Evolutionary conservation across 192 early-diverging fungal genomes (phyloP).

Genomic region (Backusella tarrabulga): DNA sequence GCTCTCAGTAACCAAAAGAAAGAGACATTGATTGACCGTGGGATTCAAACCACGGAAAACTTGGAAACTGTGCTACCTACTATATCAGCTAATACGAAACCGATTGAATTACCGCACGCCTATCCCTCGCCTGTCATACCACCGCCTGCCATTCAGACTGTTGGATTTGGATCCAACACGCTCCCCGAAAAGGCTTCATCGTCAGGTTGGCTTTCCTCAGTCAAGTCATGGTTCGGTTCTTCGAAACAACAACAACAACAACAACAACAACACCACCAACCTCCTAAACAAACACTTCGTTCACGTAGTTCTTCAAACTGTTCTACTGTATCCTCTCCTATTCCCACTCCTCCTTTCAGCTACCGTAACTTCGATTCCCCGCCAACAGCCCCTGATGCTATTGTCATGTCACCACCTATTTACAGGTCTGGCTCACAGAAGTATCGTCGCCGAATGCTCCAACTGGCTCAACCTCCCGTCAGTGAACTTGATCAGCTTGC

Average conservation of each 20-base stretch:
- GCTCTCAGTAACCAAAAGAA: background rate
- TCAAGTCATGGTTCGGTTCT: constrained; percentile 33
- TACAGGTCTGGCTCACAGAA: constrained; percentile 25
- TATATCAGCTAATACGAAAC: background rate
- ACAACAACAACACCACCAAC: constrained; percentile 1
- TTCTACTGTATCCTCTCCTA: constrained; percentile 7
- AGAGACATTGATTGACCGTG: background rate
- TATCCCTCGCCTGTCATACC: constrained; percentile 18
- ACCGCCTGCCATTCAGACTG: constrained; percentile 8
- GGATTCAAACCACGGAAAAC: constrained; percentile 2
- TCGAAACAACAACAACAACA: background rate
- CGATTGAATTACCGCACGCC: constrained; percentile 11
- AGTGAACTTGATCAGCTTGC: constrained; percentile 25
- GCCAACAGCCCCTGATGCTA: background rate
- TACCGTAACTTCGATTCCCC: constrained; percentile 21
- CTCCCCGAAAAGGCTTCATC: constrained; percentile 6
- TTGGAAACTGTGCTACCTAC: constrained; percentile 6
- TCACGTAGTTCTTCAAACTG: constrained; percentile 7
- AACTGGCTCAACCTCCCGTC: constrained; percentile 14
- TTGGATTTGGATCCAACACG: constrained; percentile 9
- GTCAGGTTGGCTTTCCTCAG: constrained; percentile 27
- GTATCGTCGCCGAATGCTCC: constrained; percentile 22
- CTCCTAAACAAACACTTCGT: background rate
- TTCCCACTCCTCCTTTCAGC: constrained; percentile 4
- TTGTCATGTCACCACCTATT: constrained; percentile 19